Evolutionary conservation across 2,329 filamentous ascomycete species (phyloP), one percentile per base, ranked within the genome.

Genomic region (Colletotrichum endophyticum): DNA sequence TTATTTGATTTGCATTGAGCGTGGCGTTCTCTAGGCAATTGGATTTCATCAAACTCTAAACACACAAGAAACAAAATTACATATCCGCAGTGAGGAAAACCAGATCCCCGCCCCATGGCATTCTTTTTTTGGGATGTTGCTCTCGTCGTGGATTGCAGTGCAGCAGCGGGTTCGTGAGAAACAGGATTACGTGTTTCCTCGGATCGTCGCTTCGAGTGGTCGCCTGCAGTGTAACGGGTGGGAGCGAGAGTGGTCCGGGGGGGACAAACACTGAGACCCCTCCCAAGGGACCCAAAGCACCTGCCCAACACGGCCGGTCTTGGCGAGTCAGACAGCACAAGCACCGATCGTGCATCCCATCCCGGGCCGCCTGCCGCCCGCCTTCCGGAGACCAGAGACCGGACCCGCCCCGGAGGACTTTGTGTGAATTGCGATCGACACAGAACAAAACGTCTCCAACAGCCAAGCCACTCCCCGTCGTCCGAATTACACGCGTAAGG

Each of bases 11-110:
- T 76, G 73, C 73, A 76, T 76, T 76, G 64, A 76, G 73, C 73
- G 73, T 73, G 73, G 73, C 70, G 70, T 76, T 76, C 66, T 73
- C 70, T 76, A 69, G 70, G 70, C 44, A 76, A 68, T 72, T 59
- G 59, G 71, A 71, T 71, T 71, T 71, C 57, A 56, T 73, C 57
- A 76, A 16, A 73, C 39, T 34, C 39, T 32, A 62, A 57, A 22
- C 59, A 62, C 30, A 32, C 30, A 32, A 62, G 28, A 30, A 62
- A 62, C 19, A 62, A 62, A 63, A 69, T 30, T 28, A 22, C 22
- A 39, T 13, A 36, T 59, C 15, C 44, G 22, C 34, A 12, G 59
- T 73, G 56, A 64, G 66, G 57, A 25, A 57, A 57, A 62, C 8
- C 32, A n/a, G 19, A n/a, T 44, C 34, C 13, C 9, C 11, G 44